Evolutionary conservation across 257 asterid species (phyloP), one percentile per base, ranked within the genome.

Genomic region (Ocimum tenuiflorum): DNA sequence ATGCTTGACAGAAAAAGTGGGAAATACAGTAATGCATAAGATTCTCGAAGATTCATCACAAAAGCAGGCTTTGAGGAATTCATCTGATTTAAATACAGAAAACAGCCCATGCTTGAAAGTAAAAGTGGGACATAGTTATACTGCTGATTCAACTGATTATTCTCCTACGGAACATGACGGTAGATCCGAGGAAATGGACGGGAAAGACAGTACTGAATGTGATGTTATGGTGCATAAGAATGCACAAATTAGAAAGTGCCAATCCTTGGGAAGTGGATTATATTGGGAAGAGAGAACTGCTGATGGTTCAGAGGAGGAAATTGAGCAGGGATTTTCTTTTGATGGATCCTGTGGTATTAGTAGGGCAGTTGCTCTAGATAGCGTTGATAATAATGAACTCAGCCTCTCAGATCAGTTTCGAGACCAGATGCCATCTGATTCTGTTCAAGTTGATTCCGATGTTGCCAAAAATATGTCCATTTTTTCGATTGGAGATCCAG

Each of bases 251-350:
- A 83, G 78, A 69, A 94, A 94, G 85, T 70, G 87, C 68, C 78
- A 60, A 43, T 94, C 99, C 67, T 36, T 90, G 73, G 95, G 96
- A 48, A 73, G 83, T 45, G 75, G 80, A 45, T 74, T 89, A 78
- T 82, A 88, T 70, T 69, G 75, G 91, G 87, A 79, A 67, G 91
- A 75, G 60, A 68, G 72, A 74, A 82, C 65, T 62, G 83, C 55
- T 70, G 76, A 69, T 73, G 83, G 70, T 56, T 80, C 87, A 1
- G 95, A 80, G 72, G 87, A 82, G 50, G 95, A 79, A 56, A 77
- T 45, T 3, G 91, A 81, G 58, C 81, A 77, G 55, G 81, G 72
- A 67, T 67, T 67, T 67, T 83, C 89, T 41, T 76, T 74, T 70
- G 85, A 79, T 79, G 86, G 72, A 77, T 84, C 85, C 58, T 80